phyloP scores from a whole-genome alignment of 306 rosid genomes.

The Datisca glomerata region DNA sequence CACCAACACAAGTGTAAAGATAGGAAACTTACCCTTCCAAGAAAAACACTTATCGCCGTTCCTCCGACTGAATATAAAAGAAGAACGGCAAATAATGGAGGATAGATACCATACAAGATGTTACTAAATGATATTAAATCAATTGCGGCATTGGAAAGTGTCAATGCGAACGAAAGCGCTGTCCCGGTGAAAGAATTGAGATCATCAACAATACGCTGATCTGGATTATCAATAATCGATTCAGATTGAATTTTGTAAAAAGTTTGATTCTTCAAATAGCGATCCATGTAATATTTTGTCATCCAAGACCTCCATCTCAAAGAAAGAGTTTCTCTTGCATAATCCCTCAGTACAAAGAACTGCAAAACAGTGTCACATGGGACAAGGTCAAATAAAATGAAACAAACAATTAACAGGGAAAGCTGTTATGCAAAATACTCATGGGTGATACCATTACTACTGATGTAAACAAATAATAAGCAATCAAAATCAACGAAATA shows the following conservation, averaged over 20 bases:
- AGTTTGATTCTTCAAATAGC: slow-evolving; percentile 65
- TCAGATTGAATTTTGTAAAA: slow-evolving; percentile 93
- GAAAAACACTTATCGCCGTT: slow-evolving; percentile 71
- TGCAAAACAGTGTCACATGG: slow-evolving; percentile 20
- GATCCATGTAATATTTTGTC: slow-evolving; percentile 93
- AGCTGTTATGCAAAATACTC: too few relatives aligned
- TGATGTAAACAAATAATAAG: too few relatives aligned
- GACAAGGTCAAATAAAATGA: too few relatives aligned
- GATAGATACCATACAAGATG: slow-evolving; percentile 83
- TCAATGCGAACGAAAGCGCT: slow-evolving; percentile 68
- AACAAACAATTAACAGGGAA: too few relatives aligned
- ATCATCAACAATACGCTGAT: slow-evolving; percentile 94
- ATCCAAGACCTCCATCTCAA: slow-evolving; percentile 99
- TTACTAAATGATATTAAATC: slow-evolving; percentile 93
- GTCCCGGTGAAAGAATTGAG: slow-evolving; percentile 86
- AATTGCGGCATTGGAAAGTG: slow-evolving; percentile 66
- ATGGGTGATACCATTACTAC: too few relatives aligned
- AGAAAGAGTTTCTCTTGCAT: slow-evolving; percentile 78
- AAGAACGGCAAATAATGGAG: slow-evolving; percentile 82
- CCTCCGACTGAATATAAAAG: slow-evolving; percentile 85
- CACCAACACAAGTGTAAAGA: not conserved
- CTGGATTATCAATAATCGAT: slow-evolving; percentile 91
- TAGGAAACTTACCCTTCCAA: slow-evolving; percentile 59
- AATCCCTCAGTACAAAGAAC: slow-evolving; percentile 88
- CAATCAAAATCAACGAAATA: too few relatives aligned